Percentiles rank a stretch among this genome's conserved stretches.
phyloP scores from a whole-genome alignment of 2,329 filamentous ascomycete species.

The Botrytis squamosa region DNA sequence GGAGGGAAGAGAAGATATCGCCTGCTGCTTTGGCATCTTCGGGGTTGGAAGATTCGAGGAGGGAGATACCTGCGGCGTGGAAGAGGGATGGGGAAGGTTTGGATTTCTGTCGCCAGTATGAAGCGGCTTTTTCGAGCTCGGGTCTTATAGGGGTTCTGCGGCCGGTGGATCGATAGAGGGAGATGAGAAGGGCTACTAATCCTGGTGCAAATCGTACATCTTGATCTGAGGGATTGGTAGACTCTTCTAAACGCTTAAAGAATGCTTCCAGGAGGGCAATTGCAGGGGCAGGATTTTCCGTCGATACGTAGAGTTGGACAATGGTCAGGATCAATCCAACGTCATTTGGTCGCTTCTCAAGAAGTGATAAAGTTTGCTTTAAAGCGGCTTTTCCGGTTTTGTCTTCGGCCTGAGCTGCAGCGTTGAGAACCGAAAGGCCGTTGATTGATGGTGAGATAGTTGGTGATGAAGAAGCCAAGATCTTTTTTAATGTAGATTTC shows the following conservation, averaged over 20 bases:
- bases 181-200: slow-evolving; percentile 74
- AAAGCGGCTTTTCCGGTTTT: slow-evolving; percentile 65
- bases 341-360: slow-evolving; percentile 75
- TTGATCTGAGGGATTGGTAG: slow-evolving; percentile 53
- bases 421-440: slow-evolving; percentile 62
- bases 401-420: slow-evolving; percentile 69
- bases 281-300: slow-evolving; percentile 70
- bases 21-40: slow-evolving; percentile 70
- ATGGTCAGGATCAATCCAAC: slow-evolving; percentile 77
- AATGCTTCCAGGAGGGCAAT: slow-evolving; percentile 74
- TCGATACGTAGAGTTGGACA: slow-evolving; percentile 75
- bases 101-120: slow-evolving; percentile 72
- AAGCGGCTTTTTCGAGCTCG: slow-evolving; percentile 75
- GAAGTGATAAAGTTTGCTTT: slow-evolving; percentile 64
- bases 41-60: slow-evolving; percentile 70
- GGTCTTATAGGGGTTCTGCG: slow-evolving; percentile 69
- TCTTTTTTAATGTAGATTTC: slow-evolving; percentile 45
- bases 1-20: slow-evolving; percentile 74
- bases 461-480: slow-evolving; percentile 47
- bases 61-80: slow-evolving; percentile 76
- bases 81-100: slow-evolving; percentile 64
- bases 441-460: slow-evolving; percentile 52
- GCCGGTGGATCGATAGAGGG: slow-evolving; percentile 74
- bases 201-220: slow-evolving; percentile 81
- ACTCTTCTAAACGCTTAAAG: slow-evolving; percentile 67